Evolutionary conservation across 306 rosid species (phyloP), one percentile per base, ranked within the genome.

Genomic region (Vachellia pachyceras): DNA sequence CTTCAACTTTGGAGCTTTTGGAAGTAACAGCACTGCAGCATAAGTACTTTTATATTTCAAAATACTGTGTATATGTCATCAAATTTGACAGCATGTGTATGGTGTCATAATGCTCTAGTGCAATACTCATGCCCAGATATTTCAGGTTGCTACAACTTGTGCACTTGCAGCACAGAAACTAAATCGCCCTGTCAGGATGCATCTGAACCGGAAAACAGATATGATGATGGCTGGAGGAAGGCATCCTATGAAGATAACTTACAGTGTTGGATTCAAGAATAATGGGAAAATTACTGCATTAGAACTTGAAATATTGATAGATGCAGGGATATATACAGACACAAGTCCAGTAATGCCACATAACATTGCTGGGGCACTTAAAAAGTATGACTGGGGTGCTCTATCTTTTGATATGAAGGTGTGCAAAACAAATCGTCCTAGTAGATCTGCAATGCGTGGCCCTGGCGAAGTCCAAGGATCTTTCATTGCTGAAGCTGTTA

Each of bases 161-260:
- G 98, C 99, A 5, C 93, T 95, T 45, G 96, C 99, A 61, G 97
- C 99, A 67, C 88, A 90, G 64, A 91, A 95, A 75, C 81, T 95
- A 82, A 80, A 77, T 14, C 78, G 87, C 76, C 98, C 99, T 49
- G 98, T 95, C 64, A 89, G 97, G 90, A 90, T 77, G 12, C 93
- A 91, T 80, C 84, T 89, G 14, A 86, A 91, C 86, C 94, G 99
- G 61, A 93, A 91, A 89, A 88, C 93, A 17, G 99, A 95, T 80
- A 93, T 93, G 97, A 86, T 93, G 84, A 88, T 91, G 91, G 92
- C 96, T 20, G 99, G 97, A 82, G 99, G 99, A 82, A 88, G 99
- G 85, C 99, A 95, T 88, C 97, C 99, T 44, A 88, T 95, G 95
- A 93, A 91, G 85, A 87, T 95, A 80, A 93, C 87, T 46, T 95